Evolutionary conservation across 306 rosid genomes (phyloP).

Genomic region (Coriaria nepalensis): DNA sequence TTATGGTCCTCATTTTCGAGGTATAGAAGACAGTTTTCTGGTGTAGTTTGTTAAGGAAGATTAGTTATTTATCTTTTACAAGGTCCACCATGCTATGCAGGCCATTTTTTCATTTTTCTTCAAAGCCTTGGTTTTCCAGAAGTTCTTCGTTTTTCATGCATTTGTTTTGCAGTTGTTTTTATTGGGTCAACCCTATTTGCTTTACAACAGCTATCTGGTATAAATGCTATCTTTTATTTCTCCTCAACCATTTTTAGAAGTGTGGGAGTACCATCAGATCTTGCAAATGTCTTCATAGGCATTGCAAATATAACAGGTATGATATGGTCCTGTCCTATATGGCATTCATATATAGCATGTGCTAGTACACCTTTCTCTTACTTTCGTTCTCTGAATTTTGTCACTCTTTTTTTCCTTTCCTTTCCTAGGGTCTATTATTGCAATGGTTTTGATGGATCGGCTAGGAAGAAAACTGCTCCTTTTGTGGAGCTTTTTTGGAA

Average conservation of each 20-base stretch:
- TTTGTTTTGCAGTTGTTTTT: conserved; percentile 97
- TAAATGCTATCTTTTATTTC: conserved; percentile 95
- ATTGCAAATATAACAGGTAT: conserved; percentile 69
- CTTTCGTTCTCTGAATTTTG: conserved; percentile 8
- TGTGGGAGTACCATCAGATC: conserved; percentile 77
- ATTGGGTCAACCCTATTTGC: conserved; percentile 99
- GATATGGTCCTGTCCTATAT: conserved; percentile 9
- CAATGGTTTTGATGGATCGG: conserved; percentile 85
- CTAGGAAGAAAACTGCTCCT: conserved; percentile 86
- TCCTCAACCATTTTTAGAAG: conserved; percentile 93
- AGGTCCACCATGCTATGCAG: neutral
- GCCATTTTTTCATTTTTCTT: conserved; percentile 7
- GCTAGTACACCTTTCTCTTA: neutral
- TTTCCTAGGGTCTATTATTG: conserved; percentile 64
- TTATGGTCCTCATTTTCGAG: conserved; percentile 75
- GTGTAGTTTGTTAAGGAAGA: neutral
- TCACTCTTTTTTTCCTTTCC: conserved; percentile 12
- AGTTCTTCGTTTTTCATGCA: conserved; percentile 46
- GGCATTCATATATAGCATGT: conserved; percentile 8
- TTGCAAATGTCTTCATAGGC: conserved; percentile 83
- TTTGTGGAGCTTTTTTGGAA: conserved; percentile 87
- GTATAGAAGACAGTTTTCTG: conserved; percentile 20
- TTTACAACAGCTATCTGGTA: conserved; percentile 99
- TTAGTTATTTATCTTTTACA: neutral
- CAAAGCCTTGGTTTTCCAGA: conserved; percentile 19